phyloP scores from a whole-genome alignment of 2,329 filamentous ascomycete genomes.

The Pseudocercospora fijiensis region DNA sequence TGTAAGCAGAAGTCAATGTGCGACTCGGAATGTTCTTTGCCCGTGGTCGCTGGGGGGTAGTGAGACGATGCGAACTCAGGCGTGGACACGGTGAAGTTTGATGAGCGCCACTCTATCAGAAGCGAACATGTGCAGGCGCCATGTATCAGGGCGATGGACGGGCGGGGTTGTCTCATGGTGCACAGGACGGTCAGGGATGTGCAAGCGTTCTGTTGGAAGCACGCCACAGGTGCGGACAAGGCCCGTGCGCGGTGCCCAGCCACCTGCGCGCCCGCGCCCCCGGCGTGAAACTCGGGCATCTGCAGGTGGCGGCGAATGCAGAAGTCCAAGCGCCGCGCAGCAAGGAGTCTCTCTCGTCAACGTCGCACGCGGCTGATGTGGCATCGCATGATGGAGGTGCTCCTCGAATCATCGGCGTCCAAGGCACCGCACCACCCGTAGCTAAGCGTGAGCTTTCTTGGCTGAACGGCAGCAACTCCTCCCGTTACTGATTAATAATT shows the following conservation, averaged over 20 bases:
- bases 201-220: neutral
- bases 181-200: neutral
- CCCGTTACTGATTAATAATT: no score
- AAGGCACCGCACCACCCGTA: no score
- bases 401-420: neutral
- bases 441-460: neutral
- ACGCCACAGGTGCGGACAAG: slow-evolving; percentile 1
- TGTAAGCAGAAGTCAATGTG: neutral
- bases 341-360: neutral
- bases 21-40: neutral
- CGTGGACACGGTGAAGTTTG: slow-evolving; percentile 1
- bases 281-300: neutral
- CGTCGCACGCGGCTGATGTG: neutral
- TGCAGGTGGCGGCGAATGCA: neutral
- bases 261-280: no score
- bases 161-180: neutral
- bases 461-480: no score
- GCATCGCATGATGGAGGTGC: neutral
- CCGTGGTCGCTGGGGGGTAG: neutral
- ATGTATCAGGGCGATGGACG: neutral
- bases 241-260: neutral
- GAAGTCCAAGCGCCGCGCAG: neutral
- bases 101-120: neutral
- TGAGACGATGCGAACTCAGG: neutral
- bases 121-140: neutral